These are phyloP conservation scores for Pilaira anomala DNA, from an alignment of 192 early-diverging fungal genomes.

Conservation along the genomic window DNA sequence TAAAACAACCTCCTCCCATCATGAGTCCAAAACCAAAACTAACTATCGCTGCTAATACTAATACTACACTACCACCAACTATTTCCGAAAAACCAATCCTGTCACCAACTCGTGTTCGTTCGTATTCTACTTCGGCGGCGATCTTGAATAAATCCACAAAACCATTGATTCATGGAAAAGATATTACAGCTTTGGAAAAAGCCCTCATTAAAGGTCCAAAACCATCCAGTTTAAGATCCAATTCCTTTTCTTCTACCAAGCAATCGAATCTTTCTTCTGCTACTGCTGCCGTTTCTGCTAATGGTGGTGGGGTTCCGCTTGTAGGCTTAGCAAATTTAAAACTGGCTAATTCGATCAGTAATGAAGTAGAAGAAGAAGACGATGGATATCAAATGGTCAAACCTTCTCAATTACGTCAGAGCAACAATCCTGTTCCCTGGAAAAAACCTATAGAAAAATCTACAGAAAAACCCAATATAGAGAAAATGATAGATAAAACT, in stretches of 20 bases:
- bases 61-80: background rate
- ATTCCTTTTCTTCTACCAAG: background rate
- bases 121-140: background rate
- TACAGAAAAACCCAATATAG: too few species aligned
- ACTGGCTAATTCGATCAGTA: background rate
- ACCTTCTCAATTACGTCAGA: conserved; percentile 20
- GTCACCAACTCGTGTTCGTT: background rate
- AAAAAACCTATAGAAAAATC: too few species aligned
- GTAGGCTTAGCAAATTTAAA: too few species aligned
- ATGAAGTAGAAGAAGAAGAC: conserved; percentile 16
- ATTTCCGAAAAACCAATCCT: background rate
- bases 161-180: too few species aligned
- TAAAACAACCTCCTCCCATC: background rate
- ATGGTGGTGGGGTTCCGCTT: too few species aligned
- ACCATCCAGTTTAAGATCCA: background rate
- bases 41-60: background rate
- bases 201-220: background rate
- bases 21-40: background rate
- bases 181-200: background rate
- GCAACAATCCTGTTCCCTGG: background rate
- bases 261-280: background rate
- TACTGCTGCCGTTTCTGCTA: too few species aligned
- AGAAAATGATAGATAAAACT: too few species aligned
- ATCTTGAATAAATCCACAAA: background rate
- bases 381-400: conserved; percentile 24